Base-by-base conservation (phyloP, 1,284 basidiomycete genomes). In the Boletus hoseneyae region DNA sequence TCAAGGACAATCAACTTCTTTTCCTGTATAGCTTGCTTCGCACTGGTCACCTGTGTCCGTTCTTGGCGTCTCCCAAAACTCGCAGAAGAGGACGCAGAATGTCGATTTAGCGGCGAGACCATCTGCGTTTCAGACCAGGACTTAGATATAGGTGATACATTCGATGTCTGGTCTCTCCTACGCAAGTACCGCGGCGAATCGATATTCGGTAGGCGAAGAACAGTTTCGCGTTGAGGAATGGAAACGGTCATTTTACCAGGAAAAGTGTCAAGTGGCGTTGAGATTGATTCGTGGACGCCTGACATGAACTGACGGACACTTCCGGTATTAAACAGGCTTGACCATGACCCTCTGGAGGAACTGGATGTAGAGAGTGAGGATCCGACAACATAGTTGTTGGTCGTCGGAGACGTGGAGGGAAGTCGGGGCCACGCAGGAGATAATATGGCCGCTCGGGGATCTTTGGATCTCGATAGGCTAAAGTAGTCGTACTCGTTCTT, bases 281-380 rank as follows among this genome's bases (percentile, higher is more conserved):
- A 73, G 10, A 79, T 64, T 1, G 73, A 71, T 50, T 79, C 80
- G 32, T 77, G 76, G 39, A 76, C 65, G 29, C 78, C 77, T 9
- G 72, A 71, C 70, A 89, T 80, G 43, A 88, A 76, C 45, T 86
- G 83, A 19, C 83, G 75, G 66, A 88, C 73, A 37, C 73, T 77
- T 9, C 76, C 78, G 1, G 83, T 68, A 49, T 80, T 83, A 62
- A 88, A 85, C 4, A 90, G 61, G 59, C 80, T 88, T 0, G 85
- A 85, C 87, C 87, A 88, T 0, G 87, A 87, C 3, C 80, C 84
- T 40, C 80, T 75, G 3, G 87, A 87, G 12, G 80, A 79, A 23
- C 68, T 72, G 0, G 83, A 82, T 16, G 68, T 66, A 13, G 71
- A 66, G 8, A 71, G 54, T 10, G 73, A 70, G 1, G 75, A 57